Evolutionary conservation across 805 yeast species (phyloP).

Genomic region (Ogataea zsoltii): DNA sequence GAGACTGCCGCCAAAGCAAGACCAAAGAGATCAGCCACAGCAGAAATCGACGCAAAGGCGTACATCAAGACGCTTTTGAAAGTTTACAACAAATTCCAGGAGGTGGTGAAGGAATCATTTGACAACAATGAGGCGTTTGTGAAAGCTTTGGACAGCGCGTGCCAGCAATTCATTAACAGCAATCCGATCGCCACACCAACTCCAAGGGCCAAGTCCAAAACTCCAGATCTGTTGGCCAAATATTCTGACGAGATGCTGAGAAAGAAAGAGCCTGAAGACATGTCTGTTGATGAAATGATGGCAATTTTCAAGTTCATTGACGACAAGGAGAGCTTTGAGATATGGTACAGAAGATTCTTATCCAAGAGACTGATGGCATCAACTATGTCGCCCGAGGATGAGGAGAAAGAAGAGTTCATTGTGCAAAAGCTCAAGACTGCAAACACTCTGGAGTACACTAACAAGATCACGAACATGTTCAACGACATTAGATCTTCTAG

Average conservation of each 20-base stretch:
- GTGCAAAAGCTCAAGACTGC: conserved; percentile 85
- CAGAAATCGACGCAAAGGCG: conserved; percentile 62
- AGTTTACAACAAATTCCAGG: conserved; percentile 67
- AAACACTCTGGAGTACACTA: conserved; percentile 89
- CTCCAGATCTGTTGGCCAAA: conserved; percentile 89
- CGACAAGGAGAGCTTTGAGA: conserved; percentile 95
- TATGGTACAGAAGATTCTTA: conserved; percentile 82
- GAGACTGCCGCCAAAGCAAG: conserved; percentile 17
- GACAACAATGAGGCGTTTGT: conserved; percentile 75
- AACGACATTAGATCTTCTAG: conserved; percentile 86
- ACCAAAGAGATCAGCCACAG: conserved; percentile 36
- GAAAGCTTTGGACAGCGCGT: conserved; percentile 87
- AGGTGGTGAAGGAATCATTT: conserved; percentile 66
- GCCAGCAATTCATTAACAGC: conserved; percentile 77
- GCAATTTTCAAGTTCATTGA: conserved; percentile 82
- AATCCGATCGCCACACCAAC: conserved; percentile 77
- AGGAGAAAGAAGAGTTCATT: conserved; percentile 80
- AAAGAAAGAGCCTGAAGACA: conserved; percentile 66
- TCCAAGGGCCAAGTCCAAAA: conserved; percentile 62
- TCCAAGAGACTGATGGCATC: conserved; percentile 77
- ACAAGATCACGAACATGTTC: conserved; percentile 93
- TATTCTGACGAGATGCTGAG: conserved; percentile 84
- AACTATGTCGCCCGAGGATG: conserved; percentile 82
- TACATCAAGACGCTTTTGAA: conserved; percentile 77
- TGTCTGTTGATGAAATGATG: conserved; percentile 85